Conservation (phyloP, 1,284 basidiomycete genomes). For the Rhodotorula sp. region DNA sequence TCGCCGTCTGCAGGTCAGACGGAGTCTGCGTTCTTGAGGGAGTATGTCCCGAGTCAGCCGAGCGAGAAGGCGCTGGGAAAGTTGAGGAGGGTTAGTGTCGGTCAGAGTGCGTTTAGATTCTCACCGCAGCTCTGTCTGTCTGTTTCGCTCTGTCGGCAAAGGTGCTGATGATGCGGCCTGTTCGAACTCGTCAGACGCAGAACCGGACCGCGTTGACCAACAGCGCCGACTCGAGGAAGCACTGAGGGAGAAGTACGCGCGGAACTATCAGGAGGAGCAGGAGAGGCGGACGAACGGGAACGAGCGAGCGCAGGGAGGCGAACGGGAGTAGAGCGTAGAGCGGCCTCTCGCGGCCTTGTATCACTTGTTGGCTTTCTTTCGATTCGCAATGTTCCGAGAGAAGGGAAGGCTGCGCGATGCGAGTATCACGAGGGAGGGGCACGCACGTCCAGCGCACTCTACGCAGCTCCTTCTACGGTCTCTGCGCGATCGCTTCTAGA, state of each 20-base stretch:
- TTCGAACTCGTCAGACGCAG: neutral
- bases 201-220: neutral
- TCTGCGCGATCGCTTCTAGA: too few relatives aligned
- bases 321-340: too few relatives aligned
- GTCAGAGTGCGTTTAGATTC: slow-evolving; percentile 13
- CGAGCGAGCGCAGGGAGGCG: neutral
- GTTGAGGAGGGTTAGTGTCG: slow-evolving; percentile 35
- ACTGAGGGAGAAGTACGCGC: slow-evolving; percentile 35
- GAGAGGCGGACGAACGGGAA: neutral
- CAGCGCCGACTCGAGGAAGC: slow-evolving; percentile 31
- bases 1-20: neutral
- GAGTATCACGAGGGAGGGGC: too few relatives aligned
- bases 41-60: slow-evolving; percentile 28
- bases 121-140: neutral
- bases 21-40: slow-evolving; percentile 5
- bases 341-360: too few relatives aligned
- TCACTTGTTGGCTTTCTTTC: neutral
- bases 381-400: neutral
- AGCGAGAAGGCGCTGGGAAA: slow-evolving; percentile 43
- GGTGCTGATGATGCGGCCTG: too few relatives aligned
- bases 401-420: neutral
- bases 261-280: slow-evolving; percentile 26
- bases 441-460: too few relatives aligned
- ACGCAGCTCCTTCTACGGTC: too few relatives aligned
- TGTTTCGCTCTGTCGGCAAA: too few relatives aligned